These are phyloP conservation scores for Aspergillus candidus DNA, from an alignment of 2,329 filamentous ascomycete genomes.

Conservation along the genomic window DNA sequence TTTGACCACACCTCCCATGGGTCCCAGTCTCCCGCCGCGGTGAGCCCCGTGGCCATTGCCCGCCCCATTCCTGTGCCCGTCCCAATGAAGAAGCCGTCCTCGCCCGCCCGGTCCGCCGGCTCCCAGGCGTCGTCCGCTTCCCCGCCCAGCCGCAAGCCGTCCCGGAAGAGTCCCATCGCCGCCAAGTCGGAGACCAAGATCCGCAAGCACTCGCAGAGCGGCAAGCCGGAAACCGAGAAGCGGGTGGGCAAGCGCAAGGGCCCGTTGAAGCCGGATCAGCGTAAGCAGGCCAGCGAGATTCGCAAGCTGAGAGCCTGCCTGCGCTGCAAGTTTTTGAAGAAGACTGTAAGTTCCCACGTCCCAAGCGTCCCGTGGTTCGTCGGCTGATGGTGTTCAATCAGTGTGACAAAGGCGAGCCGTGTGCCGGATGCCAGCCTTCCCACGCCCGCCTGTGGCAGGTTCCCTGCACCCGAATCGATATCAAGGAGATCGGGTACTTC, in stretches of 20 bases:
- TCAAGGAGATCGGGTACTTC: constrained; percentile 97
- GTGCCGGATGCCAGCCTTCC: constrained; percentile 88
- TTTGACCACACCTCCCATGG: constrained; percentile 39
- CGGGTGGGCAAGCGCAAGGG: constrained; percentile 86
- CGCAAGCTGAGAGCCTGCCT: constrained; percentile 89
- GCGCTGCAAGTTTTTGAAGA: constrained; percentile 97
- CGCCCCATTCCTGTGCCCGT: constrained; percentile 61
- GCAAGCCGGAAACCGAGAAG: constrained; percentile 87
- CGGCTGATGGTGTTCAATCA: constrained; percentile 8
- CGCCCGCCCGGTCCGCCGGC: constrained; percentile 54
- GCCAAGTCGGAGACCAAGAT: constrained; percentile 80
- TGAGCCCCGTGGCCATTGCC: constrained; percentile 63
- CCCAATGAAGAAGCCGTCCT: constrained; percentile 42
- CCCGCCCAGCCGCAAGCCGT: constrained; percentile 58
- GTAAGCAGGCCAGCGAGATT: constrained; percentile 95
- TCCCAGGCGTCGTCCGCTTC: constrained; percentile 60
- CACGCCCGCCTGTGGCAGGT: constrained; percentile 96
- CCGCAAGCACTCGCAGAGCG: constrained; percentile 64
- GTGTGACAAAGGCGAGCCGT: constrained; percentile 95
- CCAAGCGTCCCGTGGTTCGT: background rate
- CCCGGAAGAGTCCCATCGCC: constrained; percentile 67
- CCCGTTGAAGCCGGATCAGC: constrained; percentile 83
- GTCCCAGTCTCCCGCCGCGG: constrained; percentile 41
- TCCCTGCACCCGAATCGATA: constrained; percentile 94
- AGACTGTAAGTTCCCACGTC: constrained; percentile 54